Evolutionary conservation across 306 rosid genomes (phyloP).

Genomic region (Corylus avellana): DNA sequence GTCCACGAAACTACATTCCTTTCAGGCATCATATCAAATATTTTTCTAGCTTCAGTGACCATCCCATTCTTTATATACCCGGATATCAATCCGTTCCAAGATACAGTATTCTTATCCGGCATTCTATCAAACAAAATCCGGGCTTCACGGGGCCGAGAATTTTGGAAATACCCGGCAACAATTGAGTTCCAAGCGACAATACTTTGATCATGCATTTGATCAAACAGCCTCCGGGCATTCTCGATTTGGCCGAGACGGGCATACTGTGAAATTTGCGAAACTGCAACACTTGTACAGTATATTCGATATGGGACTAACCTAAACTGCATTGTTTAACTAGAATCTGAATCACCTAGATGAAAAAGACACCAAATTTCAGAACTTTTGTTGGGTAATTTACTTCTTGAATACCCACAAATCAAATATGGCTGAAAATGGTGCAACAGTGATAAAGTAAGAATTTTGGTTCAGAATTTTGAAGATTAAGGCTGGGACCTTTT

Average conservation of each 20-base stretch:
- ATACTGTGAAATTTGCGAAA: slow-evolving; percentile 28
- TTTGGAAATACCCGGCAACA: slow-evolving; percentile 49
- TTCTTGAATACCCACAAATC: not conserved
- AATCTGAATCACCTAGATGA: not conserved
- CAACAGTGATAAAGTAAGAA: not conserved
- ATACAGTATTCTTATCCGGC: slow-evolving; percentile 44
- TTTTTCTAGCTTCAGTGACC: slow-evolving; percentile 40
- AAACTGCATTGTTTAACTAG: not conserved
- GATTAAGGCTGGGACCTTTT: not conserved
- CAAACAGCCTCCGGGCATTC: slow-evolving; percentile 52
- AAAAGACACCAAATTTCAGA: not conserved
- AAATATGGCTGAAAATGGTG: not conserved
- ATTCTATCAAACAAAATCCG: slow-evolving; percentile 41
- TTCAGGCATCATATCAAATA: slow-evolving; percentile 46
- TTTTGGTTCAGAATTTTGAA: not conserved
- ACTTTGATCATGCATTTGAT: slow-evolving; percentile 41
- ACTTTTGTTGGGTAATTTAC: not conserved
- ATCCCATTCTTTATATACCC: slow-evolving; percentile 44
- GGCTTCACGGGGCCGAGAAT: slow-evolving; percentile 43
- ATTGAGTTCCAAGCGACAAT: slow-evolving; percentile 53
- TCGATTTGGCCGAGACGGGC: slow-evolving; percentile 35
- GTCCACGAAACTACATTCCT: slow-evolving; percentile 65
- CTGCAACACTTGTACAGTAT: slow-evolving; percentile 26
- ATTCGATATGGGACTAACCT: not conserved
- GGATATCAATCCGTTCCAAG: slow-evolving; percentile 49